These are phyloP conservation scores for Saksenaea oblongispora DNA, from an alignment of 371 early-diverging fungal genomes.

Conservation along the genomic window DNA sequence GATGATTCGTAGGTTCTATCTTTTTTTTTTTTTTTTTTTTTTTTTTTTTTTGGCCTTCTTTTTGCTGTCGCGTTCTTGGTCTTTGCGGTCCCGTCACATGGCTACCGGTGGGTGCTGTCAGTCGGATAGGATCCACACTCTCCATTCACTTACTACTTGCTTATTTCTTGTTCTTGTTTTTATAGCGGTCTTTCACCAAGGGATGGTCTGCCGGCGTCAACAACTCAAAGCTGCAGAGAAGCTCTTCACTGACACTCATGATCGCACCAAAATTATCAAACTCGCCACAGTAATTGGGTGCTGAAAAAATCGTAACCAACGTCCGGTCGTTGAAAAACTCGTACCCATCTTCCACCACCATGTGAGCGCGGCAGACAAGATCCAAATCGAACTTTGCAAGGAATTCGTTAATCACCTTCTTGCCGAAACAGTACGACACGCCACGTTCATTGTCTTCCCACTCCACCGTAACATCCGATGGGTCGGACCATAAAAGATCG, in stretches of 20 bases:
- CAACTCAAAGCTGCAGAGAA: slow-evolving; percentile 82
- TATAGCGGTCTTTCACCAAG: slow-evolving; percentile 13
- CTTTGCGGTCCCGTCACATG: too few species aligned
- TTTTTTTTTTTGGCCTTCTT: not conserved
- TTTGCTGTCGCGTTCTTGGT: too few species aligned
- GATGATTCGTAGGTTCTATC: not conserved
- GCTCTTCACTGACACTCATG: slow-evolving; percentile 87
- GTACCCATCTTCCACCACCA: slow-evolving; percentile 97
- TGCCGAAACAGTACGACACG: slow-evolving; percentile 93
- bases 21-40: not conserved
- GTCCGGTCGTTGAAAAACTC: slow-evolving; percentile 92
- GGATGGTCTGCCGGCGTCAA: slow-evolving; percentile 17
- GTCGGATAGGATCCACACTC: too few species aligned
- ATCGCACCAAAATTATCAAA: slow-evolving; percentile 92
- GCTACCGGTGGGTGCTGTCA: too few species aligned
- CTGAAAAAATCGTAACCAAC: slow-evolving; percentile 92
- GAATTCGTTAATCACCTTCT: slow-evolving; percentile 83
- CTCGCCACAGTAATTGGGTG: slow-evolving; percentile 97
- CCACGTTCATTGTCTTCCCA: slow-evolving; percentile 99
- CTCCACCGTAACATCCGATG: slow-evolving; percentile 68
- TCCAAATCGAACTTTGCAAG: slow-evolving; percentile 86
- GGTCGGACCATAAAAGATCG: slow-evolving; percentile 92
- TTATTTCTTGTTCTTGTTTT: slow-evolving; percentile 2
- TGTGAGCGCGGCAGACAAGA: slow-evolving; percentile 96
- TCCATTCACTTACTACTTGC: too few species aligned